Percentiles rank a stretch among this genome's conserved stretches.
phyloP scores from a whole-genome alignment of 1,284 basidiomycete genomes.

The Coniophora puteana region DNA sequence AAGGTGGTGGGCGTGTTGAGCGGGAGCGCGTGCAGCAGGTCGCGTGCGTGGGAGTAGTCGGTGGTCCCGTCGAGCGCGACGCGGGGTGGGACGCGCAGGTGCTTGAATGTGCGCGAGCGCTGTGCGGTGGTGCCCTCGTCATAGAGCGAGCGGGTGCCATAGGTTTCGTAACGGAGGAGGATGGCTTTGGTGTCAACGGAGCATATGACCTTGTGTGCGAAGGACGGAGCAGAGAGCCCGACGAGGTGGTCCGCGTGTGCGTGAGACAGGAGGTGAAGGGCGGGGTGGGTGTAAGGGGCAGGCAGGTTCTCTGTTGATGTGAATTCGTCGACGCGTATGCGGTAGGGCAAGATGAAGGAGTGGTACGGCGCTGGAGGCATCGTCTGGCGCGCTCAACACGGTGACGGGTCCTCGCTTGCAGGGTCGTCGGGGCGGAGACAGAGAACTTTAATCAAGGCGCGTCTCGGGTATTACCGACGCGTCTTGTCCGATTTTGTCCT shows the following conservation, averaged over 20 bases:
- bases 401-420: no score
- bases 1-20: conserved; percentile 62
- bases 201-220: conserved; percentile 67
- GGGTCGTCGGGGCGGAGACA: no score
- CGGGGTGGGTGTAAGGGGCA: conserved; percentile 39
- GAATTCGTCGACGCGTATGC: conserved; percentile 81
- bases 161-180: conserved; percentile 72
- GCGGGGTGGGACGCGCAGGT: conserved; percentile 57
- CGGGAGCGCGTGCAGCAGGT: conserved; percentile 53
- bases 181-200: conserved; percentile 81
- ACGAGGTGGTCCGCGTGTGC: conserved; percentile 81
- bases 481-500: no score
- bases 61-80: conserved; percentile 42
- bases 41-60: conserved; percentile 50
- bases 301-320: conserved; percentile 33
- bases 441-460: no score
- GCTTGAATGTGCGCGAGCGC: conserved; percentile 58
- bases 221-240: conserved; percentile 67
- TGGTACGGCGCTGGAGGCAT: conserved; percentile 73
- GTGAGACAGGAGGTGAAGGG: conserved; percentile 75
- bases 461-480: no score
- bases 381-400: no score
- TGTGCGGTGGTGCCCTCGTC: conserved; percentile 49
- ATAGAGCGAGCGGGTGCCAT: conserved; percentile 54
- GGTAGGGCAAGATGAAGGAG: conserved; percentile 65